Base-by-base conservation (phyloP, 2,329 filamentous ascomycete species). In the Colletotrichum acutatum region DNA sequence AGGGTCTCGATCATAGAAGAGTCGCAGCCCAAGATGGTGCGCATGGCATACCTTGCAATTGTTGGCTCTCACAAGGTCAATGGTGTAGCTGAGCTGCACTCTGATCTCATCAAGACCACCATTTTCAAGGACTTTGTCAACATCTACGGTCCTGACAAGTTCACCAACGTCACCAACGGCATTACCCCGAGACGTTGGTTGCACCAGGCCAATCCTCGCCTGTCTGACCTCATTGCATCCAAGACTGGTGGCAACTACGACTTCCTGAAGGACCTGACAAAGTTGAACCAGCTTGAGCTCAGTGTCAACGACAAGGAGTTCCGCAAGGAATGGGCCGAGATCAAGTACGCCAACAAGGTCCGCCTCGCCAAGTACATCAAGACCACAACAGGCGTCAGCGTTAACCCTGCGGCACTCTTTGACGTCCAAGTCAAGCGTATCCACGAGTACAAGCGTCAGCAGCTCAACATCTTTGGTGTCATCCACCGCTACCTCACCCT, bases 61-160 rank as follows among this genome's bases (percentile, higher is more conserved):
- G 95, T 99, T 78, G 97, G 97, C 60, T 98, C 97, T 46, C 97
- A 98, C 90, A 99, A 98, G 87, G 95, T 99, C 86, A 99, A 99
- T 78, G 97, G 97, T 82, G 97, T 99, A 46, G 97, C 97, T 42
- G 97, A 99, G 85, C 86, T 99, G 76, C 97, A 99, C 85, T 99
- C 97, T 0, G 97, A 99, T 81, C 88, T 99, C 71, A 98, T 99
- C 87, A 97, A 97, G 87, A 97, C 95, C 0, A 99, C 97, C n/a
- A 97, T 99, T 77, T 98, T 99, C 91, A 98, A 97, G 83, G 97
- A 99, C 83, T 99, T 99, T 83, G 96, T 99, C 72, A 90, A 91
- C 78, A 94, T 99, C 76, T 99, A 97, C 78, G 97, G 97, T 3
- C 93, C 93, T 0, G 97, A 99, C 88, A 98, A 98, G 83, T 99